Percentiles rank a stretch among this genome's conserved stretches.
Conservation (phyloP, 192 early-diverging fungal species). For the Phycomyces blakesleeanus region DNA sequence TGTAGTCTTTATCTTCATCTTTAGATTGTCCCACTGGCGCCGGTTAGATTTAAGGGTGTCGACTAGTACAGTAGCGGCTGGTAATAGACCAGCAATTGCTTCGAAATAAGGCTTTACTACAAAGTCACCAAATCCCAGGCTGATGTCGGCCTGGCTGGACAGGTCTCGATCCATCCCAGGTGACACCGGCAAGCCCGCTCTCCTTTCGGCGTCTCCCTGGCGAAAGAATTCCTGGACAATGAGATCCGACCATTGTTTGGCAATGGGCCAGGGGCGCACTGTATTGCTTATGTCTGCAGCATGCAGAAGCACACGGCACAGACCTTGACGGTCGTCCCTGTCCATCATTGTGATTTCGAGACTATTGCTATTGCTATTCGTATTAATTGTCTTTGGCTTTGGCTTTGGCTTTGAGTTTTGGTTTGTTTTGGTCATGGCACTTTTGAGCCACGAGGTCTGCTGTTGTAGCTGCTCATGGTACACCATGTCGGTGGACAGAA, state of each 20-base stretch:
- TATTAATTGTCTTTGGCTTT: not conserved
- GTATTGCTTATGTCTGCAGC: constrained; percentile 89
- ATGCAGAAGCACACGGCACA: constrained; percentile 70
- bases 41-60: no score
- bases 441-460: constrained; percentile 20
- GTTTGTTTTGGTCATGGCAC: constrained; percentile 31
- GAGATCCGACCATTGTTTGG: constrained; percentile 88
- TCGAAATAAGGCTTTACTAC: constrained; percentile 84
- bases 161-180: constrained; percentile 85
- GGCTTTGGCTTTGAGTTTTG: not conserved
- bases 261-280: constrained; percentile 75
- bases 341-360: not conserved
- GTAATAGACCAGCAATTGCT: constrained; percentile 68
- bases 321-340: constrained; percentile 42
- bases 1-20: no score
- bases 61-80: constrained; percentile 46
- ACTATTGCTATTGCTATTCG: no score
- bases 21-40: no score
- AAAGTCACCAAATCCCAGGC: constrained; percentile 77
- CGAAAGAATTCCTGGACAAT: constrained; percentile 83
- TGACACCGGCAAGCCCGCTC: constrained; percentile 67
- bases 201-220: constrained; percentile 84
- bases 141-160: constrained; percentile 68
- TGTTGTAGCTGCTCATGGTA: constrained; percentile 71
- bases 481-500: constrained; percentile 88